Percentiles rank a stretch among this genome's conserved stretches.
Evolutionary conservation across 768 basidiomycete species (phyloP).

Genomic region (Crassisporium funariophilum): DNA sequence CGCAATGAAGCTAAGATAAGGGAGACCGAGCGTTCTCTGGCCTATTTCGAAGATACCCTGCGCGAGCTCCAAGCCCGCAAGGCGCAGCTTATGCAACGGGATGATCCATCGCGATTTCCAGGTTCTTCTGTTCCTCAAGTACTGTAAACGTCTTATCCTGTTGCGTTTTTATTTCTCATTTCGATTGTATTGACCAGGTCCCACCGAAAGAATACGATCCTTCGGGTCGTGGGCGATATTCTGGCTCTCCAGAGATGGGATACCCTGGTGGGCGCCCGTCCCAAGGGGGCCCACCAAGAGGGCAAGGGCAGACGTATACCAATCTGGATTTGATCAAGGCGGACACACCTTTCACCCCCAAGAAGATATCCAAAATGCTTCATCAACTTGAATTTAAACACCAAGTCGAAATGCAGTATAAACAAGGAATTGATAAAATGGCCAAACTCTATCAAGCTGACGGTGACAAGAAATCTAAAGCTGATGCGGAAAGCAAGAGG

Average conservation of each 20-base stretch:
- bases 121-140: constrained; percentile 48
- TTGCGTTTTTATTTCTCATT: constrained; percentile 6
- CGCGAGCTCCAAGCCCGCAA: constrained; percentile 82
- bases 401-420: constrained; percentile 97
- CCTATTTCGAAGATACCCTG: constrained; percentile 86
- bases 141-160: constrained; percentile 8
- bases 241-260: constrained; percentile 42
- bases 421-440: constrained; percentile 99
- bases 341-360: constrained; percentile 93
- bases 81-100: constrained; percentile 57
- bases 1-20: constrained; percentile 84
- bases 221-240: constrained; percentile 35
- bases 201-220: constrained; percentile 55
- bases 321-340: constrained; percentile 96
- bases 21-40: constrained; percentile 80
- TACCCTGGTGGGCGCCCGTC: constrained; percentile 36
- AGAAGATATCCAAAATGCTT: constrained; percentile 96
- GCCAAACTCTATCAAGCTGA: constrained; percentile 94
- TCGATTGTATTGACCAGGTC: constrained; percentile 35
- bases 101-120: constrained; percentile 57
- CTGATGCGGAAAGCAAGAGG: constrained; percentile 91
- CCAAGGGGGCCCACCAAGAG: constrained; percentile 43
- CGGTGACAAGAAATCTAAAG: constrained; percentile 94
- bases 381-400: constrained; percentile 99
- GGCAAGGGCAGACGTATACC: constrained; percentile 71